phyloP scores from a whole-genome alignment of 805 yeast genomes.

The Pichia phayaonensis region DNA sequence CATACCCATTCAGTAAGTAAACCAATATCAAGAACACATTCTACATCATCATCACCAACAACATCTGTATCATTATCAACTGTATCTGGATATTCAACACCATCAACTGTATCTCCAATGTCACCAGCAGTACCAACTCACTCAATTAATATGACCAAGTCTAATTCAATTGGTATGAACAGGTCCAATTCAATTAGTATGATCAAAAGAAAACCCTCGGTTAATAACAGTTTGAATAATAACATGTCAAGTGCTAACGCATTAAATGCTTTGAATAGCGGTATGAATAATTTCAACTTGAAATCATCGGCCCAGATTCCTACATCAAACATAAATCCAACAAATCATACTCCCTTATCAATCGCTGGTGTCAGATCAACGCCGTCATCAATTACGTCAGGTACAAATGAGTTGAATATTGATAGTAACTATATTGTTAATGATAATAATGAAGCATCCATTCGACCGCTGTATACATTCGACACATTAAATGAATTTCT shows the following conservation, averaged over 20 bases:
- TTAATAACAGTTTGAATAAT: neutral
- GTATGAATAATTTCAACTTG: neutral
- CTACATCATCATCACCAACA: neutral
- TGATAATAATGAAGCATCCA: neutral
- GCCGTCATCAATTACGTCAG: too few species aligned
- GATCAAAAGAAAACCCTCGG: neutral
- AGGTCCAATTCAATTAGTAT: neutral
- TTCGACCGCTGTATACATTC: conserved; percentile 8
- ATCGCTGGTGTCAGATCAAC: too few species aligned
- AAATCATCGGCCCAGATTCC: neutral
- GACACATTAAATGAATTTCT: conserved; percentile 25
- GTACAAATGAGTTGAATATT: too few species aligned
- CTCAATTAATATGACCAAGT: neutral
- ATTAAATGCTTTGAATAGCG: neutral
- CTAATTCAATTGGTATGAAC: too few species aligned
- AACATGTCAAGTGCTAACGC: neutral
- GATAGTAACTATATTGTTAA: too few species aligned
- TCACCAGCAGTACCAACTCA: neutral
- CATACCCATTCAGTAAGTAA: neutral
- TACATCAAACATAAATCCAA: neutral
- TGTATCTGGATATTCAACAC: neutral
- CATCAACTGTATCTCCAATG: neutral
- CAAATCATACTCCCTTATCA: neutral
- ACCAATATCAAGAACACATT: neutral
- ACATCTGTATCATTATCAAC: too few species aligned